Conservation (phyloP, 1,139 yeast genomes). For the Kluyveromyces sp. region DNA sequence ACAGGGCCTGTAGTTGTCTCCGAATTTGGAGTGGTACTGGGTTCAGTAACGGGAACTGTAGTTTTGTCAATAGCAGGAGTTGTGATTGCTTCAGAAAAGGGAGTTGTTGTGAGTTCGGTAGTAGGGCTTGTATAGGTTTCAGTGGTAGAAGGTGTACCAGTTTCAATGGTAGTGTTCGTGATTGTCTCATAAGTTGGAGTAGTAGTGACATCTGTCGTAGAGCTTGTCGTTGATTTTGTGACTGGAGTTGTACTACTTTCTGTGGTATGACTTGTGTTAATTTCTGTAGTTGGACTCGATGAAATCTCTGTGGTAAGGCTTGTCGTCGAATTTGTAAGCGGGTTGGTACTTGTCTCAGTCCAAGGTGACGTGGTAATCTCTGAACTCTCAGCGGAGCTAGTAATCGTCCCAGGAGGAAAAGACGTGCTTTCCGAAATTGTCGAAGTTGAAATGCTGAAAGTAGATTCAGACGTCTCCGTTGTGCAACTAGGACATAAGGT, state of each 20-base stretch:
- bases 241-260: background rate
- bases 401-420: background rate
- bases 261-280: background rate
- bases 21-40: no score
- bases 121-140: background rate
- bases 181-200: background rate
- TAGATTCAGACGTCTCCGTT: background rate
- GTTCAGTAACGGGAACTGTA: constrained; percentile 18
- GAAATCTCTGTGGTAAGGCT: constrained; percentile 2
- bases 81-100: background rate
- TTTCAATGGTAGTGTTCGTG: background rate
- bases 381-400: constrained; percentile 1
- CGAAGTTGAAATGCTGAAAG: background rate
- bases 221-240: background rate
- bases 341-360: background rate
- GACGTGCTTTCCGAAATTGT: constrained; percentile 2
- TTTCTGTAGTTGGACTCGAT: constrained; percentile 1
- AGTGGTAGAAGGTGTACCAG: background rate
- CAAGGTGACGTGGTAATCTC: constrained; percentile 2
- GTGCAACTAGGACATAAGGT: constrained; percentile 5
- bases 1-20: background rate
- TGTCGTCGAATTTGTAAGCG: background rate
- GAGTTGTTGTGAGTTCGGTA: background rate
- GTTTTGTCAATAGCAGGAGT: constrained; percentile 4
- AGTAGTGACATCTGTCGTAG: background rate